Percentiles rank a stretch among this genome's conserved stretches.
These are phyloP conservation scores for Heterobasidion occidentale DNA, from an alignment of 1,284 basidiomycete genomes.

Conservation along the genomic window DNA sequence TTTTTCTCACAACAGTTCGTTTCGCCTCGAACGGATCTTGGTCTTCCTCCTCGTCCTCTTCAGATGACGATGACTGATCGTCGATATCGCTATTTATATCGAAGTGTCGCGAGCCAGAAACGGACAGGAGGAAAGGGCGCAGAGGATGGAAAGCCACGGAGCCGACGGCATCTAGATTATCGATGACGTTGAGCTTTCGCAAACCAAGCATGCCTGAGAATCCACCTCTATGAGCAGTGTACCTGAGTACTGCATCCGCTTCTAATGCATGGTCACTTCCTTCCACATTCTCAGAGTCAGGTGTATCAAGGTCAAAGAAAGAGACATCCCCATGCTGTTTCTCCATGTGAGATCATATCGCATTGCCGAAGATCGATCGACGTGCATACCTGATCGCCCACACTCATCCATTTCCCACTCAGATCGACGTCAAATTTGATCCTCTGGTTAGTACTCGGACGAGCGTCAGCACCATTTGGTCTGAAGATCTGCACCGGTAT, in stretches of 20 bases:
- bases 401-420: constrained; percentile 58
- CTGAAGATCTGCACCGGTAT: constrained; percentile 35
- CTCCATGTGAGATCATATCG: not conserved
- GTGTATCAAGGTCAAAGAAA: constrained; percentile 33
- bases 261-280: not conserved
- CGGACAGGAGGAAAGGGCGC: constrained; percentile 41
- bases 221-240: constrained; percentile 38
- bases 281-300: too few species aligned
- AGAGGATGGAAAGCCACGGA: constrained; percentile 57
- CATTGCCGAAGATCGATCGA: constrained; percentile 2
- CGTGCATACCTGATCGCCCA: constrained; percentile 61
- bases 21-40: not conserved
- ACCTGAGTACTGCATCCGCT: constrained; percentile 19
- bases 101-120: constrained; percentile 66
- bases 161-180: constrained; percentile 46
- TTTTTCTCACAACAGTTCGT: not conserved
- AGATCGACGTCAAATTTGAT: constrained; percentile 73
- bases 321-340: constrained; percentile 27
- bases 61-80: too few species aligned
- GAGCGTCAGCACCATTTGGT: not conserved
- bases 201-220: not conserved
- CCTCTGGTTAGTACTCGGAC: constrained; percentile 61
- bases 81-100: constrained; percentile 5
- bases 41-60: not conserved
- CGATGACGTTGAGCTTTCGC: not conserved